These are phyloP conservation scores for Ophiobolus disseminans DNA, from an alignment of 2,329 filamentous ascomycete species.

Conservation along the genomic window DNA sequence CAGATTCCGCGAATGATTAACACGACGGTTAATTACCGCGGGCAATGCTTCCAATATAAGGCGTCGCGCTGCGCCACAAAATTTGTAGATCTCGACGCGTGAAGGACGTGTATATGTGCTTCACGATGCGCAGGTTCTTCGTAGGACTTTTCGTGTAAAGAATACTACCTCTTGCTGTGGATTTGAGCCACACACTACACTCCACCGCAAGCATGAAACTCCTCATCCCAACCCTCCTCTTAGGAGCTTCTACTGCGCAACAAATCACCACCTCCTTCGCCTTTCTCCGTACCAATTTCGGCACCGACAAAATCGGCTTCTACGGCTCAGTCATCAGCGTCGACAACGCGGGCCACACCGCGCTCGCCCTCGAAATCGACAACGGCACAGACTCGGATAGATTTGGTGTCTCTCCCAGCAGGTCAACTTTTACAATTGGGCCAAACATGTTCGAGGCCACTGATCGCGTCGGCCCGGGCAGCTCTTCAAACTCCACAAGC, in stretches of 20 bases:
- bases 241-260: not conserved
- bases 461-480: too few relatives aligned
- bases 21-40: too few relatives aligned
- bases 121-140: too few relatives aligned
- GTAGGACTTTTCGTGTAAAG: too few relatives aligned
- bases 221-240: conserved; percentile 1
- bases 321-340: conserved; percentile 5
- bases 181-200: not conserved
- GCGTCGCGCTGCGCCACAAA: too few relatives aligned
- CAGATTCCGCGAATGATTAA: too few relatives aligned
- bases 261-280: conserved; percentile 8
- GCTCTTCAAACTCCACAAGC: not conserved
- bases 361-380: not conserved
- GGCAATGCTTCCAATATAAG: too few relatives aligned
- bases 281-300: not conserved
- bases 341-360: not conserved
- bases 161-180: too few relatives aligned
- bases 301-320: conserved; percentile 9
- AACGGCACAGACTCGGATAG: conserved; percentile 1
- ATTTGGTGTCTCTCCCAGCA: not conserved
- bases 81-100: too few relatives aligned
- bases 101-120: too few relatives aligned
- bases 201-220: not conserved
- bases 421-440: not conserved
- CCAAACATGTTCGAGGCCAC: not conserved